These are phyloP conservation scores for Parastagonospora nodorum DNA, from an alignment of 2,329 filamentous ascomycete species.

Conservation along the genomic window DNA sequence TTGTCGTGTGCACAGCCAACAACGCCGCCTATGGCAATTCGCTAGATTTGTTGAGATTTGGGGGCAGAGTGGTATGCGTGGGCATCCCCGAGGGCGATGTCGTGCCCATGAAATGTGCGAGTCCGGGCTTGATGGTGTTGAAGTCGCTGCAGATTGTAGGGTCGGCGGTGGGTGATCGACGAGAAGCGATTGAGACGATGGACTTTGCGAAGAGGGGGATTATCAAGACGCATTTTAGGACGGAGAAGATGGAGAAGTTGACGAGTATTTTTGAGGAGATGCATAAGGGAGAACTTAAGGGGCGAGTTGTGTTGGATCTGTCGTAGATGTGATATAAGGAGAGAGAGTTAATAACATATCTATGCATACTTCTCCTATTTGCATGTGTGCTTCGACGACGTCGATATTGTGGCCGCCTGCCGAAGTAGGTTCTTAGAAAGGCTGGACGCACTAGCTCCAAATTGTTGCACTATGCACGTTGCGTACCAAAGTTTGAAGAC, in stretches of 20 bases:
- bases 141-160: slow-evolving; percentile 53
- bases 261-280: slow-evolving; percentile 54
- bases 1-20: slow-evolving; percentile 59
- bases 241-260: slow-evolving; percentile 55
- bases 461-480: too few relatives aligned
- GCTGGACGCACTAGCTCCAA: too few relatives aligned
- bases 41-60: slow-evolving; percentile 51
- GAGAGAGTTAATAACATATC: too few relatives aligned
- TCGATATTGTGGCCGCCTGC: too few relatives aligned
- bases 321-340: not conserved
- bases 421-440: too few relatives aligned
- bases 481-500: too few relatives aligned
- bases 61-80: slow-evolving; percentile 53
- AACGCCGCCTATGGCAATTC: slow-evolving; percentile 53
- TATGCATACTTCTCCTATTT: too few relatives aligned
- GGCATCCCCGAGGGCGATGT: slow-evolving; percentile 55
- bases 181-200: slow-evolving; percentile 56
- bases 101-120: slow-evolving; percentile 50
- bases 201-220: slow-evolving; percentile 50
- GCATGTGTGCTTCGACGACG: too few relatives aligned
- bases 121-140: slow-evolving; percentile 48
- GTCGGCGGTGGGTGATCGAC: slow-evolving; percentile 52
- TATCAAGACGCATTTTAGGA: slow-evolving; percentile 54
- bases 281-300: slow-evolving; percentile 51
- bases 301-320: slow-evolving; percentile 55